These are phyloP conservation scores for Combretum micranthum DNA, from an alignment of 345 rosid genomes.

Conservation along the genomic window DNA sequence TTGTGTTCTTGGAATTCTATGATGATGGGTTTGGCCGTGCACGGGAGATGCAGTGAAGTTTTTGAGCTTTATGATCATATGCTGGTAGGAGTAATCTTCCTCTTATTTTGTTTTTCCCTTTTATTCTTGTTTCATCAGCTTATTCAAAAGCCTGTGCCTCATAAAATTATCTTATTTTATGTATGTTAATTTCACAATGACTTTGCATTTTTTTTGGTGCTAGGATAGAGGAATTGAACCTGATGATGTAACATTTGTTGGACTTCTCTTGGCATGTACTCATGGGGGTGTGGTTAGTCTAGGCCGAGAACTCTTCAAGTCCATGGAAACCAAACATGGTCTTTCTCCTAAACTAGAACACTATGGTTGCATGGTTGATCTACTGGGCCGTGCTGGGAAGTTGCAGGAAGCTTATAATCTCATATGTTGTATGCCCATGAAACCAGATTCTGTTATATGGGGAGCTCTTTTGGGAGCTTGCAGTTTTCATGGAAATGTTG, in stretches of 20 bases:
- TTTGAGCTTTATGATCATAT: conserved; percentile 49
- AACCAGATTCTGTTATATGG: conserved; percentile 74
- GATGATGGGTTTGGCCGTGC: conserved; percentile 69
- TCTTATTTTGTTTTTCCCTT: not conserved
- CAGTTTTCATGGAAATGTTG: conserved; percentile 57
- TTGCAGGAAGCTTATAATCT: conserved; percentile 58
- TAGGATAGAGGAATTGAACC: too few species aligned
- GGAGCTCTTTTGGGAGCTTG: conserved; percentile 78
- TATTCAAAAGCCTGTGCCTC: too few species aligned
- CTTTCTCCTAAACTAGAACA: conserved; percentile 66
- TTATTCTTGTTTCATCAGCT: too few species aligned
- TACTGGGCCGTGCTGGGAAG: conserved; percentile 73
- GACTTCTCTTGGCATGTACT: conserved; percentile 71
- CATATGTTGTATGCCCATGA: conserved; percentile 59
- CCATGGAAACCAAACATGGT: conserved; percentile 37
- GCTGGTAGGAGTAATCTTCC: conserved; percentile 37
- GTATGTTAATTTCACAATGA: too few species aligned
- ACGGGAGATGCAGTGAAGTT: conserved; percentile 56
- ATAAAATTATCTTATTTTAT: too few species aligned
- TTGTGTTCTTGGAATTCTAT: conserved; percentile 86
- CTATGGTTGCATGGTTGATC: conserved; percentile 84
- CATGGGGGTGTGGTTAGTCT: conserved; percentile 59
- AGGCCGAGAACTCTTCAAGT: conserved; percentile 44
- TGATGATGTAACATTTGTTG: conserved; percentile 75
- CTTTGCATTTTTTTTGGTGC: too few species aligned